phyloP scores from a whole-genome alignment of 2,329 filamentous ascomycete species.

The Diplocarpon mali region DNA sequence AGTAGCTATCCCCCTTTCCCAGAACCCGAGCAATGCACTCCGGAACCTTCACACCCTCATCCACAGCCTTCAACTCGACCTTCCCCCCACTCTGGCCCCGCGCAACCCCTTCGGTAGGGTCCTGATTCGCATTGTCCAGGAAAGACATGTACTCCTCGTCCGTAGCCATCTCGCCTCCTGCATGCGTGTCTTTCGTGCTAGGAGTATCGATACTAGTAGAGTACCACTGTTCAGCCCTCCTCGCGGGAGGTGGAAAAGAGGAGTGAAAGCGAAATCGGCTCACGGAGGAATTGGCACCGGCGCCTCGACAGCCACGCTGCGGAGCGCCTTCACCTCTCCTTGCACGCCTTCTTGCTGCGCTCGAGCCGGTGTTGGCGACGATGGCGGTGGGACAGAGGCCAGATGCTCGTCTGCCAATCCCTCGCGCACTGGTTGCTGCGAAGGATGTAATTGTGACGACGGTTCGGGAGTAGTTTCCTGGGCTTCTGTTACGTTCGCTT shows the following conservation, averaged over 20 bases:
- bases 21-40: slow-evolving; percentile 35
- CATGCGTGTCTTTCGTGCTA: background rate
- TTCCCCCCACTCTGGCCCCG: slow-evolving; percentile 24
- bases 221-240: background rate
- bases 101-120: slow-evolving; percentile 51
- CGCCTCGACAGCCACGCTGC: slow-evolving; percentile 9
- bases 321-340: slow-evolving; percentile 3
- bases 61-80: slow-evolving; percentile 39
- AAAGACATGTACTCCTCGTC: slow-evolving; percentile 80
- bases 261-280: background rate
- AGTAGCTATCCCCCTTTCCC: slow-evolving; percentile 49
- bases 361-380: background rate
- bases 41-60: slow-evolving; percentile 49
- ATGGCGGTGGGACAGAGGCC: slow-evolving; percentile 7
- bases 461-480: background rate
- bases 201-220: background rate
- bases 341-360: slow-evolving; percentile 1
- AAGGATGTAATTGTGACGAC: background rate
- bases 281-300: slow-evolving; percentile 7
- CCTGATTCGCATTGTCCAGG: slow-evolving; percentile 75
- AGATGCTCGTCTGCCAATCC: slow-evolving; percentile 15
- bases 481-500: too few species aligned
- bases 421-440: slow-evolving; percentile 4
- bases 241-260: background rate
- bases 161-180: slow-evolving; percentile 44